phyloP scores from a whole-genome alignment of 2,329 filamentous ascomycete genomes.

The Chalaropsis ovoidea region DNA sequence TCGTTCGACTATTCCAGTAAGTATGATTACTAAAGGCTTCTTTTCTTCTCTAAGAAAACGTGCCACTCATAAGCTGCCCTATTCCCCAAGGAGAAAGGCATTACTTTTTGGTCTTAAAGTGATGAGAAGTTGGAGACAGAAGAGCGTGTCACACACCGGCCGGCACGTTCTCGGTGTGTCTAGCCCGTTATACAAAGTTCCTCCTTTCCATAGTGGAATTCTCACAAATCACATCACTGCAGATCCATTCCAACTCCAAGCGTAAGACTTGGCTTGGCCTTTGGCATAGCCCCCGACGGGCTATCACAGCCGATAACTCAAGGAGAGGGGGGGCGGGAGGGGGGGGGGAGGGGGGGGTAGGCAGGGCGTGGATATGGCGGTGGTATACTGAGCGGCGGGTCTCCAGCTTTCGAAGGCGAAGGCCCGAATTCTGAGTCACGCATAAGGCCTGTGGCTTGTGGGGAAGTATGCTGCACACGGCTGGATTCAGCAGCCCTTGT shows the following conservation, averaged over 20 bases:
- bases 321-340: too few species aligned
- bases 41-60: not conserved
- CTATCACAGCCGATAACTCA: not conserved
- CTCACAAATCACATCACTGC: not conserved
- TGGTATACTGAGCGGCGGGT: too few species aligned
- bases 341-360: too few species aligned
- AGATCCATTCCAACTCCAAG: constrained; percentile 1
- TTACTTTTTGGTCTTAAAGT: not conserved
- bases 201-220: not conserved
- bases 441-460: not conserved
- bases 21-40: not conserved
- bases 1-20: not conserved
- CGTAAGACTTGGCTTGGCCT: not conserved
- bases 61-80: not conserved
- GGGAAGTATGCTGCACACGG: not conserved
- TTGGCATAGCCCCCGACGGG: not conserved
- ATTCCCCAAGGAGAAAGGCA: not conserved
- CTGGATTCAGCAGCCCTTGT: not conserved
- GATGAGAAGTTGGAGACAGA: constrained; percentile 4
- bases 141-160: not conserved
- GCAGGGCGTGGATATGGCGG: too few species aligned
- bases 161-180: constrained; percentile 4
- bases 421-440: not conserved
- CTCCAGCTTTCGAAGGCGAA: not conserved
- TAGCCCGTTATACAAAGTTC: not conserved